Evolutionary conservation across 371 early-diverging fungal genomes (phyloP), one percentile per base, ranked within the genome.

Genomic region (Syncephalastrum racemosum): DNA sequence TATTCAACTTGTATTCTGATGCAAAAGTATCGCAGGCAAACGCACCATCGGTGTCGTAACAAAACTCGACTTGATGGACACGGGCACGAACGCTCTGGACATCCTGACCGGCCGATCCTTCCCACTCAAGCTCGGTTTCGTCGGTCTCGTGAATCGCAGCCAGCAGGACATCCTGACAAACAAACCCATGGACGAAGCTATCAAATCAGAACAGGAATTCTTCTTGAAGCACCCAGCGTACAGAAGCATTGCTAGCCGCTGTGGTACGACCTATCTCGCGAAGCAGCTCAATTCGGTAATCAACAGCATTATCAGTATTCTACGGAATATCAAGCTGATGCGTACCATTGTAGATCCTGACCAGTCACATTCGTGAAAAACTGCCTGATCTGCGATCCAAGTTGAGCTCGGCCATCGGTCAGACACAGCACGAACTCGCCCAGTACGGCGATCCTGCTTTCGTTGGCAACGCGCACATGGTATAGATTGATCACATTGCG

Each of bases 51-150:
- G 96, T 50, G 95, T 97, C 4, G 72, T 97, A 49, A 96, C 96
- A 45, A 97, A 97, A 73, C 71, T 96, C 45, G 97, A 97, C 73
- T 70, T 97, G 53, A 95, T 97, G 96, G 97, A 97, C 68, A 85
- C 86, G 36, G 96, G 96, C 36, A 95, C 95, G 36, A 90, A 94
- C 68, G 91, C 94, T 22, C 68, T 93, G 45, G 92, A 95, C 52
- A 83, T 95, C 25, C 79, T 97, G 24, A 84, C 91, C 15, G 93
- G 93, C 16, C 84, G 89, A 50, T 85, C 88, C 0, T 89, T 89
- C 50, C 91, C 90, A 18, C 71, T 95, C 46, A 91, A 89, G 50
- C 81, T 96, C 19, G 97, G 97, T 13, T 96, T 91, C 71, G 85
- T 95, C 60, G 95, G 94, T 44, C 88, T 94, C 6, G 90, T 96